Evolutionary conservation across 2,329 filamentous ascomycete species (phyloP), one percentile per base, ranked within the genome.

Genomic region (Plenodomus tracheiphilus): DNA sequence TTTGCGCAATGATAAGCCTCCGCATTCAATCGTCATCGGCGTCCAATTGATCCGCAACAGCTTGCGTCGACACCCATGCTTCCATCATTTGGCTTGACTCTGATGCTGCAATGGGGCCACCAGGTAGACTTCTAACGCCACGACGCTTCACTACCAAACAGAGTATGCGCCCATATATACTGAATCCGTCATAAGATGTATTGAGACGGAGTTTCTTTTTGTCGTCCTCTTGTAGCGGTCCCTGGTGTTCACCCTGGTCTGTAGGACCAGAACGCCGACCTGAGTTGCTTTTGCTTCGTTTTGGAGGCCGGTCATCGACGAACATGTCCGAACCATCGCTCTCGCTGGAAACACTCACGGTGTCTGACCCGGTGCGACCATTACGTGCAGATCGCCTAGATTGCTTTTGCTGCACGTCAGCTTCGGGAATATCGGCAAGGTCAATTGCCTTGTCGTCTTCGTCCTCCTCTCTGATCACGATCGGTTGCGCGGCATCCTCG

Each of bases 161-260:
- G 20, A 99, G 78, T 39, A 96, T 91, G 60, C 91, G 88, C 10
- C 94, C 91, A 74, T 96, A 96, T 66, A 99, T 97, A 62, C 88
- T 89, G 74, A 97, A 97, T 8, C 94, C 93, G 65, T 97, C 91
- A 74, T 97, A 99, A 13, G 85, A 86, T 20, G 93, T 94, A 53
- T 88, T 86, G 77, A 97, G 83, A 17, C 82, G 84, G 61, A 96
- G 76, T 72, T 97, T 97, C 78, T 99, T 97, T 75, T 97, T 95
- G 65, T 96, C 88, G 48, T 88, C 85, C 74, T 95, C 92, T 64
- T 92, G 51, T 20, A 46, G 41, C n/a, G 59, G 61, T 20, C 59
- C 66, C 4, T 53, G 51, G 5, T 52, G 50, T 18, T 63, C 61
- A 17, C 64, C 54, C 32, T 51, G 49, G 35, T 64, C 57, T 35